A percentile compares a stretch with the other conserved stretches of the same genome.
These are phyloP conservation scores for Aspergillus wentii DNA, from an alignment of 495 filamentous ascomycete genomes.

Conservation along the genomic window DNA sequence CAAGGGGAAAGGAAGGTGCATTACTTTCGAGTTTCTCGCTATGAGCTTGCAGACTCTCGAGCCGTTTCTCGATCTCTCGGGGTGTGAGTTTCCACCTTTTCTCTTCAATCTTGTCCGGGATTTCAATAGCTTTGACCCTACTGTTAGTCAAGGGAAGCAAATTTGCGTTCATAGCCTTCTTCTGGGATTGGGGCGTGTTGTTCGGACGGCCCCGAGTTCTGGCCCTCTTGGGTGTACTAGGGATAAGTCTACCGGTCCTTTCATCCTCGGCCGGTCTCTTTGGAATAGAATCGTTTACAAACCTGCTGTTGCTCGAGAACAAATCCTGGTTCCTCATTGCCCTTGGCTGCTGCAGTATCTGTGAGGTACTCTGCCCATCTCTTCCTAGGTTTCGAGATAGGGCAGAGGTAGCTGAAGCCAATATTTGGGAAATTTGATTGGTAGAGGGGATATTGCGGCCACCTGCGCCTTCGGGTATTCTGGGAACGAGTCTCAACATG, in stretches of 20 bases:
- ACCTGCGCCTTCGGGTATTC: neutral
- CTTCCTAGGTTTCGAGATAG: no score
- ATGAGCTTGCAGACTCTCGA: slow-evolving; percentile 1
- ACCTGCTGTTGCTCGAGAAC: no score
- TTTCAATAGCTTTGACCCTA: slow-evolving; percentile 11
- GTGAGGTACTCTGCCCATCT: no score
- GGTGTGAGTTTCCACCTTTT: slow-evolving; percentile 16
- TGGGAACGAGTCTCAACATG: slow-evolving; percentile 8
- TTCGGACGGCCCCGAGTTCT: neutral
- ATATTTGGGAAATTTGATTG: no score
- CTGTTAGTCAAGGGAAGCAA: slow-evolving; percentile 15
- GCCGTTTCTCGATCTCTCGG: slow-evolving; percentile 3
- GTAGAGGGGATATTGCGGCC: no score
- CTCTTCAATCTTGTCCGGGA: slow-evolving; percentile 1
- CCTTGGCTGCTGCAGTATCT: no score
- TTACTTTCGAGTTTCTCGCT: slow-evolving; percentile 18
- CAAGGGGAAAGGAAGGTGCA: neutral
- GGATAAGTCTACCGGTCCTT: no score
- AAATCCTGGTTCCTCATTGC: no score
- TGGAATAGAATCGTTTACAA: neutral
- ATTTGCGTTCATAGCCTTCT: slow-evolving; percentile 12
- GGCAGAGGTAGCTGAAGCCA: no score
- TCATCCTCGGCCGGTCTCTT: neutral
- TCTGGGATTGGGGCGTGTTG: no score
- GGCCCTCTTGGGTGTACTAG: neutral